Percentiles rank a stretch among this genome's conserved stretches.
Conservation (phyloP, 208 protist species). For the Trypanosoma lewisi region DNA sequence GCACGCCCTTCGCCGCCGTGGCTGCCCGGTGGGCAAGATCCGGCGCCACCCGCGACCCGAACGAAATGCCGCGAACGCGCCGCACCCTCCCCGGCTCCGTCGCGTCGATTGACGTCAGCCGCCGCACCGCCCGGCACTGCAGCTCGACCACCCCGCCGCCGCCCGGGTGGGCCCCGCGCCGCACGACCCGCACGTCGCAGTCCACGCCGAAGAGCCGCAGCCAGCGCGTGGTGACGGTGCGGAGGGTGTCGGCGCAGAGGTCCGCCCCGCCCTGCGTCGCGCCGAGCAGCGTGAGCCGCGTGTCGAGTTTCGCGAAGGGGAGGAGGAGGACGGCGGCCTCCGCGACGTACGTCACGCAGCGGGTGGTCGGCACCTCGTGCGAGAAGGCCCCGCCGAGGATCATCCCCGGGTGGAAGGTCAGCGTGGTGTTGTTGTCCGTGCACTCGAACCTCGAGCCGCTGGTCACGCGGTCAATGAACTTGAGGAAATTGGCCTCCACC, state of each 20-base stretch:
- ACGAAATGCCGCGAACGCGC: conserved; percentile 92
- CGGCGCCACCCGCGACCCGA: conserved; percentile 74
- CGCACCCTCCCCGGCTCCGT: conserved; percentile 82
- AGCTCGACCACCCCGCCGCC: conserved; percentile 90
- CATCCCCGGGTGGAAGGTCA: conserved; percentile 89
- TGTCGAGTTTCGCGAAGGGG: conserved; percentile 90
- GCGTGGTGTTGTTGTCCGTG: conserved; percentile 65
- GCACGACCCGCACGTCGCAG: conserved; percentile 73
- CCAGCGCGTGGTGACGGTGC: conserved; percentile 88
- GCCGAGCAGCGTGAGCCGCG: conserved; percentile 80
- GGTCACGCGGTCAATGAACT: conserved; percentile 90
- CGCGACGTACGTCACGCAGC: conserved; percentile 85
- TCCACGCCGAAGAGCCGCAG: conserved; percentile 88
- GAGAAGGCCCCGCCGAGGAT: conserved; percentile 88
- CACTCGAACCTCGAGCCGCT: conserved; percentile 81
- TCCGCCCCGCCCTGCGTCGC: conserved; percentile 84
- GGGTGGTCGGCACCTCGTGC: conserved; percentile 73
- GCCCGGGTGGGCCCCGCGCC: conserved; percentile 71
- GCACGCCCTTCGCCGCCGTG: conserved; percentile 82
- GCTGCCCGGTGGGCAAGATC: conserved; percentile 88
- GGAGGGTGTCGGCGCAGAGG: conserved; percentile 85
- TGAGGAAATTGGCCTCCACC: conserved; percentile 90
- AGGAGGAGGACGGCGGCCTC: conserved; percentile 85
- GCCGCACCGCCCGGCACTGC: conserved; percentile 66
- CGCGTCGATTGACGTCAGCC: conserved; percentile 62